Evolutionary conservation across 2,329 filamentous ascomycete species (phyloP), one percentile per base, ranked within the genome.

Genomic region (Colletotrichum trifolii): DNA sequence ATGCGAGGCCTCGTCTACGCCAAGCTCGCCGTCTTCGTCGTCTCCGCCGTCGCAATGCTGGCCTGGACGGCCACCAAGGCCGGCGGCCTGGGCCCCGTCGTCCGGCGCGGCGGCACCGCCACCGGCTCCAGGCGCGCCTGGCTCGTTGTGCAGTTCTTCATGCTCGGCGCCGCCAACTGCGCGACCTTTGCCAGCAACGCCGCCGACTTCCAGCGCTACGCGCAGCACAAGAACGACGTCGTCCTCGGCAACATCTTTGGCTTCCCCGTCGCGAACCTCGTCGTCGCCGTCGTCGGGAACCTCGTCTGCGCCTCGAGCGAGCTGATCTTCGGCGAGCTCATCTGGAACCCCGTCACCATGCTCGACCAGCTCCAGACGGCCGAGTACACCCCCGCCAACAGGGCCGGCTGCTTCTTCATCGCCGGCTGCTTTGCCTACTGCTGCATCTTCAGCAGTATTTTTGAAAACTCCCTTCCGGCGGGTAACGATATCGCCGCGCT

Each of bases 51-150:
- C 34, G 75, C 77, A 2, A 80, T 81, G 77, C 67, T 76, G 4
- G 70, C 61, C 8, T 81, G 79, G 78, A 87, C 92, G 1, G 84
- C 97, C n/a, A 88, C 92, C 38, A 87, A 91, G 35, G 94, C 94
- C 35, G 87, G 93, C 47, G 94, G 94, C 1, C 85, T 94, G 61
- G 64, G 73, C 54, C 54, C 72, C 10, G 69, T 77, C 39, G 85
- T 97, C n/a, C 83, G 89, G 60, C 90, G 95, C 74, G 80, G 85
- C 0, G 85, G 86, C 48, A 87, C 80, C 6, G 78, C 88, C 6
- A 79, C 87, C 6, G 79, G 79, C 0, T 69, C 72, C 6, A 71
- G 71, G 49, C 74, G 76, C 42, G 69, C 71, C 7, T 80, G 78
- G 76, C 69, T 81, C 36, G 69, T 79, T 6, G 68, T 76, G 40